Evolutionary conservation across 2,329 filamentous ascomycete genomes (phyloP), one percentile per base, ranked within the genome.

Genomic region (Hymenoscyphus occultus): DNA sequence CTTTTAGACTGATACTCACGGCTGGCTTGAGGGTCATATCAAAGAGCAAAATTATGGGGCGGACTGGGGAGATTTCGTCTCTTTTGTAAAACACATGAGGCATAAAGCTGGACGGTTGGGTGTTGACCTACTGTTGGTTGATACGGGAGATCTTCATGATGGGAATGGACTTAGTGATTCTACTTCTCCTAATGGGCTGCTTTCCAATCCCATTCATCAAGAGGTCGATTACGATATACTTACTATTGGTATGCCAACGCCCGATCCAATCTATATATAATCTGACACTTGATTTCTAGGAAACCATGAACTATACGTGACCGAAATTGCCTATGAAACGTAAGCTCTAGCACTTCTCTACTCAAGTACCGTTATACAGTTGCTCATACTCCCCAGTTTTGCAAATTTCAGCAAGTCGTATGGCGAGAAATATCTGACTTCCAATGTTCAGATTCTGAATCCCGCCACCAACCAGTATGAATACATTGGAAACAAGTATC

Each of bases 31-130:
- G 12, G 94, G 94, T 1, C 94, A 98, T 81, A 80, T 97, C 4
- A 89, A 92, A 79, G 94, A 98, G 87, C 91, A 81, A 73, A 84
- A 93, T 64, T 98, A 94, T 78, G 92, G 91, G 14, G 93, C 92
- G 57, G 94, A 98, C 78, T 97, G 94, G 92, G 94, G 94, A 67
- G 94, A 98, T 79, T 97, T 97, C 78, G 84, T 97, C 71, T 97
- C 93, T 9, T 97, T 98, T 75, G 86, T 92, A 39, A 82, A 89
- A 40, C 92, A 93, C 75, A 86, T 98, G 82, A 89, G 86, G 64
- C 84, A 86, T 69, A 88, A 86, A 74, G 92, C 92, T 65, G 90
- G 96, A 72, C 85, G 87, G 1, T 83, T 89, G 60, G 92, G 91
- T 60, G 86, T 85, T 51, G 94, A 98, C 75, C 80, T 98, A 16